Base-by-base conservation (phyloP, 352 stramenopile genomes). In the Pythium sp. region DNA sequence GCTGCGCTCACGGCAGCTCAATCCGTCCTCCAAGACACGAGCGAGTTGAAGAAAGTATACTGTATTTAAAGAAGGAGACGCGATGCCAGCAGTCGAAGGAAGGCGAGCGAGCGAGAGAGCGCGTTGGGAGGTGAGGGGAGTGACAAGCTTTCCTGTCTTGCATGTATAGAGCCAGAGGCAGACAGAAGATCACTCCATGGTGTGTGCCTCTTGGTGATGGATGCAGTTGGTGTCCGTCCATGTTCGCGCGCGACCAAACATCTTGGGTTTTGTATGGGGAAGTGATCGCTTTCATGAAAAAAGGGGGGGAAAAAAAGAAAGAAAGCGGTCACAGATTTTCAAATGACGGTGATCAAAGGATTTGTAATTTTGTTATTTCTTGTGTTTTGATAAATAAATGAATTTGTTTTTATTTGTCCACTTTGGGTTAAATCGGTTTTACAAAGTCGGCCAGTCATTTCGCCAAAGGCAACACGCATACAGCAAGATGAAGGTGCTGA, bases 401-500 rank as follows among this genome's bases (percentile, higher is more conserved):
- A 38, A 38, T 38, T 12, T 8, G 15, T 22, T n/a, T 49, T 20
- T 6, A n/a, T 20, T 20, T 5, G 41, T 26, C 2, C 41, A 49
- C 12, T 38, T 12, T 38, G 34, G 34, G 34, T 12, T 38, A 20
- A 49, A 49, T 20, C 14, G 15, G 14, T 32, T 32, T 38, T 4
- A 58, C 30, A 4, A 61, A 61, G 30, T 61, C 30, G 30, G 55
- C 55, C 55, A 61, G 55, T 61, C 55, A 61, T 65, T 43, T 47
- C 28, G 4, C 5, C 32, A 54, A 38, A 65, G 41, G 26, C 55
- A 65, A 46, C 15, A 41, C 18, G 43, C 38, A 34, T n/a, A n/a
- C 22, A 38, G 57, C 22, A 28, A 79, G 12, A 94, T 95, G 87
- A 95, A 93, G 79, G 87, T 95, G 74, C 65, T 95, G 73, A 73